These are phyloP conservation scores for Suillus alpinus DNA, from an alignment of 768 basidiomycete genomes.

Conservation along the genomic window DNA sequence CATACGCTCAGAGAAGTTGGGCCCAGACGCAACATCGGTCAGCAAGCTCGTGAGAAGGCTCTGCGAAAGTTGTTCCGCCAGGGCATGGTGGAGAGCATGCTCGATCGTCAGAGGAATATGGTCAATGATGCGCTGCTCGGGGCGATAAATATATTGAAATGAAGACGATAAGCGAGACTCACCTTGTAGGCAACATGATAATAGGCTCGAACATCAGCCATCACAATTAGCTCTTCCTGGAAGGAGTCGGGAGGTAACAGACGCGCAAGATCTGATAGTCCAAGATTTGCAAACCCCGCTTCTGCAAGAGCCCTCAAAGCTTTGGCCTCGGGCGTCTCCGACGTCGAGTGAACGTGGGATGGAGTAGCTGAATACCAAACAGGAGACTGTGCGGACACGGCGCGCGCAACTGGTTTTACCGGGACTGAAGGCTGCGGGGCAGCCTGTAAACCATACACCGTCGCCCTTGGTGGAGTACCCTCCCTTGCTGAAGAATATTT, in stretches of 20 bases:
- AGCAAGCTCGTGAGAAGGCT: slow-evolving; percentile 36
- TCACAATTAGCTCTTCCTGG: slow-evolving; percentile 41
- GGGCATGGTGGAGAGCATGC: slow-evolving; percentile 38
- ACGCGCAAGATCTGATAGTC: slow-evolving; percentile 14
- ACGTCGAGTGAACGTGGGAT: too few species aligned
- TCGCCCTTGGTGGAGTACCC: too few species aligned
- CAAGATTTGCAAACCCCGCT: slow-evolving; percentile 23
- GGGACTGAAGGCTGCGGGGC: too few species aligned
- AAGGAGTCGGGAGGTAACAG: slow-evolving; percentile 18
- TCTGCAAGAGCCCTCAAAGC: slow-evolving; percentile 31
- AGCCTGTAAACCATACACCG: too few species aligned
- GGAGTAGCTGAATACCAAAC: too few species aligned
- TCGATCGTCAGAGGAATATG: slow-evolving; percentile 50
- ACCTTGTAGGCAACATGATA: slow-evolving; percentile 51
- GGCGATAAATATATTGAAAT: not conserved
- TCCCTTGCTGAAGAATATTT: too few species aligned
- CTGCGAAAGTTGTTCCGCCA: slow-evolving; percentile 34
- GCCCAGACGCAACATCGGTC: slow-evolving; percentile 11
- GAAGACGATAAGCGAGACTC: slow-evolving; percentile 6
- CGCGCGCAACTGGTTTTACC: too few species aligned
- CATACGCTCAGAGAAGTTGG: slow-evolving; percentile 30
- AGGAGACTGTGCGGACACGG: too few species aligned
- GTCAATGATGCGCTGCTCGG: slow-evolving; percentile 51
- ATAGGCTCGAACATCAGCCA: slow-evolving; percentile 49
- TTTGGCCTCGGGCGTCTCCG: not conserved